A percentile compares a stretch with the other conserved stretches of the same genome.
phyloP scores from a whole-genome alignment of 805 yeast genomes.

The Komagataella pastoris region DNA sequence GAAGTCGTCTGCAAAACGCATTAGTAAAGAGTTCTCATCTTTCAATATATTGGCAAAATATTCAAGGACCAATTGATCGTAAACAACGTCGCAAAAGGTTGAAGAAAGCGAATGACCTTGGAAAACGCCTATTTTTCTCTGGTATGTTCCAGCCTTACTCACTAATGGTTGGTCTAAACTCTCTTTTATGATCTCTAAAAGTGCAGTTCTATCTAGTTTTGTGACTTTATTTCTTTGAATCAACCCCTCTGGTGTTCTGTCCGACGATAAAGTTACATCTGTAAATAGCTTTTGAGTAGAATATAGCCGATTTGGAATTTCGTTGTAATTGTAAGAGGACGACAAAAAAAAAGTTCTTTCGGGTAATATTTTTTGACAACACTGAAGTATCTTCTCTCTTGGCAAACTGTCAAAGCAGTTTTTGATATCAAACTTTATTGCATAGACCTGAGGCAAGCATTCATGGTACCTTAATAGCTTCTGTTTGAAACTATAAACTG shows the following conservation, averaged over 20 bases:
- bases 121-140: slow-evolving; percentile 58
- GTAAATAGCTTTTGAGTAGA: not conserved
- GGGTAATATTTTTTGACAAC: not conserved
- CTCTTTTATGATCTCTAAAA: slow-evolving; percentile 37
- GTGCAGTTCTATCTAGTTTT: slow-evolving; percentile 26
- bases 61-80: slow-evolving; percentile 43
- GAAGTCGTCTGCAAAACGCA: slow-evolving; percentile 80
- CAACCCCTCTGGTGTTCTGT: slow-evolving; percentile 7
- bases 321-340: not conserved
- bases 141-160: slow-evolving; percentile 21
- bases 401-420: slow-evolving; percentile 70
- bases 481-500: slow-evolving; percentile 23
- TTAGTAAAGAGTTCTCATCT: slow-evolving; percentile 20
- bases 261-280: slow-evolving; percentile 1
- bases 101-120: slow-evolving; percentile 80
- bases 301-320: not conserved
- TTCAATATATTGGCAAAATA: slow-evolving; percentile 11
- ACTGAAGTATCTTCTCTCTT: slow-evolving; percentile 19
- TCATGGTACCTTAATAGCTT: slow-evolving; percentile 8
- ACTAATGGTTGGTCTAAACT: slow-evolving; percentile 34
- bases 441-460: slow-evolving; percentile 24
- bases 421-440: slow-evolving; percentile 62
- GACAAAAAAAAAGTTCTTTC: not conserved
- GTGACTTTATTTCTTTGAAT: slow-evolving; percentile 20
- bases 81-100: slow-evolving; percentile 59